A percentile compares a stretch with the other conserved stretches of the same genome.
phyloP scores from a whole-genome alignment of 2,329 filamentous ascomycete genomes.

The Alternaria ethzedia region DNA sequence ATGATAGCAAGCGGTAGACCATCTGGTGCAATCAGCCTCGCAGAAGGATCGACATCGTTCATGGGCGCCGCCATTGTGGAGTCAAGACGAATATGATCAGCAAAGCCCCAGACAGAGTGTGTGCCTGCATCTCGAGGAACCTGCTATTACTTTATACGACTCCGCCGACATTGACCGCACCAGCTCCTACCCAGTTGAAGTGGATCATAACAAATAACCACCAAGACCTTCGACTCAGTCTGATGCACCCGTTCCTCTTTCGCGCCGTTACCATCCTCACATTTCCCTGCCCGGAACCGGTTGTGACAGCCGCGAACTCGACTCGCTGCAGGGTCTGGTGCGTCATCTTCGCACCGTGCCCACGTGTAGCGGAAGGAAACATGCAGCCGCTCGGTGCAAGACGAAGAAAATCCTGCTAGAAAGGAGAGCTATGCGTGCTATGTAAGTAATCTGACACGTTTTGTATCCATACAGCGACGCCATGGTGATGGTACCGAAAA shows the following conservation, averaged over 20 bases:
- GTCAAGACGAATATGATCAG: background rate
- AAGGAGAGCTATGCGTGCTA: background rate
- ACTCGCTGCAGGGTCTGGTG: background rate
- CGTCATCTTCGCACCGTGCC: background rate
- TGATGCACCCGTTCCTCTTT: background rate
- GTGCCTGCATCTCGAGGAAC: background rate
- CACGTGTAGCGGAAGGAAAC: background rate
- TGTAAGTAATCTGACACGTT: background rate
- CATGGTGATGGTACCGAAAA: background rate
- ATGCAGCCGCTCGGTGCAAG: background rate
- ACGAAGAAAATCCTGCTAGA: background rate
- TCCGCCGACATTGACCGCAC: background rate
- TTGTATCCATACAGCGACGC: background rate
- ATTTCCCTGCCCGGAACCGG: background rate
- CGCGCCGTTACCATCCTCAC: background rate
- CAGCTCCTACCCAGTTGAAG: background rate
- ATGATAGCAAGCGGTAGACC: constrained; percentile 27
- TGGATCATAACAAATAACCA: background rate
- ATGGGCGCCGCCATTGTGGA: background rate
- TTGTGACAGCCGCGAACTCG: background rate
- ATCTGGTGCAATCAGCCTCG: constrained; percentile 17
- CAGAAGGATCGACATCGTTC: constrained; percentile 14
- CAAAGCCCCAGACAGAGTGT: background rate
- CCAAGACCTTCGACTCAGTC: background rate
- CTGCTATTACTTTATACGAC: background rate